These are phyloP conservation scores for Toxicodendron radicans DNA, from an alignment of 345 rosid species.

Conservation along the genomic window DNA sequence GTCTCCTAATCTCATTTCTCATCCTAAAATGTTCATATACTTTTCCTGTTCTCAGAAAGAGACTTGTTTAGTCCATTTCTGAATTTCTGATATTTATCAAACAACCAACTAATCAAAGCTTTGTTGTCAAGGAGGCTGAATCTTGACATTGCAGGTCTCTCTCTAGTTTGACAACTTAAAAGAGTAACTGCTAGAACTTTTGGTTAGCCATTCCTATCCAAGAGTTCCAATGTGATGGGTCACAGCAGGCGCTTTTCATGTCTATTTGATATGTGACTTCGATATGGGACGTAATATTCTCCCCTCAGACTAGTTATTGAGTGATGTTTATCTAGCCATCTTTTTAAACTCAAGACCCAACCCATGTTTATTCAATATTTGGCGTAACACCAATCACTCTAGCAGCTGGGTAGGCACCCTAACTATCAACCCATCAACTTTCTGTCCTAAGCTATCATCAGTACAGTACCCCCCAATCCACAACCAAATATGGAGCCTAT, in stretches of 20 bases:
- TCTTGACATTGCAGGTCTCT: conserved; percentile 8
- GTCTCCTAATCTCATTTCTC: conserved; percentile 17
- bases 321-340: too few relatives aligned
- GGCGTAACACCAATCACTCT: too few relatives aligned
- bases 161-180: not conserved
- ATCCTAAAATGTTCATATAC: not conserved
- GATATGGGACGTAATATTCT: too few relatives aligned
- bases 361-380: too few relatives aligned
- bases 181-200: not conserved
- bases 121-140: not conserved
- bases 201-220: not conserved
- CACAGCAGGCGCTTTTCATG: too few relatives aligned
- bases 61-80: conserved; percentile 11
- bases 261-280: too few relatives aligned
- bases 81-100: conserved; percentile 14
- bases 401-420: not conserved
- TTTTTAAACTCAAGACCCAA: too few relatives aligned
- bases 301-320: too few relatives aligned
- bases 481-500: not conserved
- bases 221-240: too few relatives aligned
- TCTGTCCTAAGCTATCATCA: not conserved
- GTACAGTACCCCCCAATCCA: not conserved
- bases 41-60: conserved; percentile 3
- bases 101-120: conserved; percentile 4
- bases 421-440: not conserved